Conservation (phyloP, 2,329 filamentous ascomycete species). For the Alternaria panax region DNA sequence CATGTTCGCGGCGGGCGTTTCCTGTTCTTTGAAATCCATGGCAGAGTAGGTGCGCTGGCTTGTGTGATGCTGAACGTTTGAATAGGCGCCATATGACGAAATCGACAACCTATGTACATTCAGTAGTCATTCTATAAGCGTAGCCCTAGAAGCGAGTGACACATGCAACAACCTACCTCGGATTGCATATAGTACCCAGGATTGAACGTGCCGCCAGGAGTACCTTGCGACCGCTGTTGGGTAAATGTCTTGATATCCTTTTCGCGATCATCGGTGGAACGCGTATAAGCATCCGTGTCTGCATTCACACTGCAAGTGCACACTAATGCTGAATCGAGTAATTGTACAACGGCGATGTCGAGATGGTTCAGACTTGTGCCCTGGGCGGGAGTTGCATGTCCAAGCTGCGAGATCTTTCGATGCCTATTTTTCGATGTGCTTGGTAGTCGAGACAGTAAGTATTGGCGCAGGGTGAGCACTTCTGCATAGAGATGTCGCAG, state of each 20-base stretch:
- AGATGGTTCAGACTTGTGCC: slow-evolving; percentile 45
- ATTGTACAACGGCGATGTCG: slow-evolving; percentile 54
- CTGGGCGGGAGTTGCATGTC: slow-evolving; percentile 19
- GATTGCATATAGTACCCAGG: slow-evolving; percentile 49
- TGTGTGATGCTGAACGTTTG: slow-evolving; percentile 60
- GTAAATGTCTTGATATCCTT: slow-evolving; percentile 55
- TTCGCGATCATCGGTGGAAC: slow-evolving; percentile 46
- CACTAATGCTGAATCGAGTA: slow-evolving; percentile 76
- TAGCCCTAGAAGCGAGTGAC: neutral
- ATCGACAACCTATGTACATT: slow-evolving; percentile 55
- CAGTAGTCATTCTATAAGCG: slow-evolving; percentile 15
- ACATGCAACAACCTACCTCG: slow-evolving; percentile 50
- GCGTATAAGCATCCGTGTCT: slow-evolving; percentile 56
- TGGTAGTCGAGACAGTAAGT: slow-evolving; percentile 72
- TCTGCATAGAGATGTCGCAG: slow-evolving; percentile 72
- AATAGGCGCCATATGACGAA: slow-evolving; percentile 77
- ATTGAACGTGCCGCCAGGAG: slow-evolving; percentile 38
- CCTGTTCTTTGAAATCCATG: slow-evolving; percentile 75
- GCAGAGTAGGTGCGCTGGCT: slow-evolving; percentile 78
- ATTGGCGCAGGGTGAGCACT: slow-evolving; percentile 72
- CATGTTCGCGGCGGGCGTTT: slow-evolving; percentile 33
- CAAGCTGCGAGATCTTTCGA: slow-evolving; percentile 54
- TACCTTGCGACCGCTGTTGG: slow-evolving; percentile 51
- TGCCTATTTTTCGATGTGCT: slow-evolving; percentile 65
- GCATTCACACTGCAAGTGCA: slow-evolving; percentile 55